These are phyloP conservation scores for Ormosia emarginata DNA, from an alignment of 306 rosid genomes.

Conservation along the genomic window DNA sequence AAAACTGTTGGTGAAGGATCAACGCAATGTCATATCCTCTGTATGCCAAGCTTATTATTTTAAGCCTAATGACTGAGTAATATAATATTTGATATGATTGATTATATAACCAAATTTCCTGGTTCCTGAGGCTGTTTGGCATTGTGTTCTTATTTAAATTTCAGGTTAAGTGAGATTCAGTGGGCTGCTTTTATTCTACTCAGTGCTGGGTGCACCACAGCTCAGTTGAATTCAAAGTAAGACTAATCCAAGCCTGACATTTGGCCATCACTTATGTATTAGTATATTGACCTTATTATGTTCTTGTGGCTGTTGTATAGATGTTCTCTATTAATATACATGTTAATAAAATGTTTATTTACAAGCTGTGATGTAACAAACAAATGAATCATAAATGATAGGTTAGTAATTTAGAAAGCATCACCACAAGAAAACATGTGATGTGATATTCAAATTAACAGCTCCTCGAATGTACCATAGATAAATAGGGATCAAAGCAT, in stretches of 20 bases:
- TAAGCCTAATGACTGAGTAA: not conserved
- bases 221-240: slow-evolving; percentile 89
- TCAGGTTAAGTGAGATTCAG: slow-evolving; percentile 93
- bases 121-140: slow-evolving; percentile 2
- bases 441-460: not conserved
- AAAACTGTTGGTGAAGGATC: slow-evolving; percentile 12
- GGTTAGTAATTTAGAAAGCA: not conserved
- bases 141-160: slow-evolving; percentile 29
- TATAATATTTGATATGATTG: not conserved
- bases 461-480: not conserved
- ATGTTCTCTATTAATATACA: slow-evolving; percentile 4
- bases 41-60: not conserved
- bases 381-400: not conserved
- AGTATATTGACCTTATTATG: slow-evolving; percentile 15
- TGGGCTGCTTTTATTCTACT: slow-evolving; percentile 98
- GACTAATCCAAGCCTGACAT: slow-evolving; percentile 15
- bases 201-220: slow-evolving; percentile 91
- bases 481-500: slow-evolving; percentile 8
- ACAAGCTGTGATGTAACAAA: not conserved
- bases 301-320: slow-evolving; percentile 11
- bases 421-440: not conserved
- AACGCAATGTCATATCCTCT: not conserved
- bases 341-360: not conserved
- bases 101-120: slow-evolving; percentile 11
- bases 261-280: slow-evolving; percentile 11